Percentiles rank a stretch among this genome's conserved stretches.
phyloP scores from a whole-genome alignment of 805 yeast genomes.

The Suhomyces sp. region DNA sequence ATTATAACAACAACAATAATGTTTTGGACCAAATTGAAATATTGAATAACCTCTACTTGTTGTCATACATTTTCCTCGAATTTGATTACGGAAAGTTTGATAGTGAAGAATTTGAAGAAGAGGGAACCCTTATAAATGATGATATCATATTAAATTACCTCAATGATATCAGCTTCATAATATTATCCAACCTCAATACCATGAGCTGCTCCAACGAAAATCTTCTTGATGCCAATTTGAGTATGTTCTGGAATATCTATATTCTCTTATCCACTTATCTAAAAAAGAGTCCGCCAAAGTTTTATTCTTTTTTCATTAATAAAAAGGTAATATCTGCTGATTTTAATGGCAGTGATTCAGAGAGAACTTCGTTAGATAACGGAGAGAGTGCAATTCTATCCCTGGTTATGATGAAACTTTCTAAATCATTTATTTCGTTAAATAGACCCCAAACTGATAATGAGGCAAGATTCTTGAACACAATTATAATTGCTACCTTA shows the following conservation, averaged over 20 bases:
- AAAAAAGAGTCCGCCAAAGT: conserved; percentile 18
- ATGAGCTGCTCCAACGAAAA: conserved; percentile 20
- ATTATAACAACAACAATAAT: conserved; percentile 28
- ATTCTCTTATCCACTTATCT: conserved; percentile 44
- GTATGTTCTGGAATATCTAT: conserved; percentile 50
- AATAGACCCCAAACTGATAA: conserved; percentile 1
- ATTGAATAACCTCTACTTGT: conserved; percentile 44
- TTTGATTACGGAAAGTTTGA: conserved; percentile 29
- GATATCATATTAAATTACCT: conserved; percentile 49
- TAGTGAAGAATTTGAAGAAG: conserved; percentile 6
- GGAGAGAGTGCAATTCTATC: conserved; percentile 1
- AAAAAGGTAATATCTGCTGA: conserved; percentile 4
- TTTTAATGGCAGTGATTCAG: not conserved
- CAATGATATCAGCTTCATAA: conserved; percentile 45
- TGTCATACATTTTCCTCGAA: conserved; percentile 42
- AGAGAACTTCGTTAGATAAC: not conserved
- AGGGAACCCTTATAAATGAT: conserved; percentile 29
- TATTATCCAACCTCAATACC: conserved; percentile 33
- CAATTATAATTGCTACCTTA: conserved; percentile 29
- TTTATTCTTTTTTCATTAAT: conserved; percentile 16
- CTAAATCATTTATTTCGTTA: conserved; percentile 20
- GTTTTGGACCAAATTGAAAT: conserved; percentile 35
- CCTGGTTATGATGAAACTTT: conserved; percentile 23
- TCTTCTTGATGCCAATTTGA: conserved; percentile 29
- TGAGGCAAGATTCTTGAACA: conserved; percentile 22